Base-by-base conservation (phyloP, 331 rosid genomes). In the Malus hybrid region DNA sequence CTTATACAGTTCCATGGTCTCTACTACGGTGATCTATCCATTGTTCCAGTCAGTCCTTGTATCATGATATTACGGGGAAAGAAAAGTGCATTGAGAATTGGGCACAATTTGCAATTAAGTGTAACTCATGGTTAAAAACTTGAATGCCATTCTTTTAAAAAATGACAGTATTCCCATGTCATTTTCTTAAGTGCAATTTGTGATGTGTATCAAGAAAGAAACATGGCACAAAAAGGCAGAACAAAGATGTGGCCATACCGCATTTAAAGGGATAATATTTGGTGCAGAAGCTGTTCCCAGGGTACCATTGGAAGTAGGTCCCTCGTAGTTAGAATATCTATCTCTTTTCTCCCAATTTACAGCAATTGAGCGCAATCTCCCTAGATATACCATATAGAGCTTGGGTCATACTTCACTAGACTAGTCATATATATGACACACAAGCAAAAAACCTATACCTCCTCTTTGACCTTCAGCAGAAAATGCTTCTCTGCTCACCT, bases 311-410 rank as follows among this genome's bases (percentile, higher is more conserved):
- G 87, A 84, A 10, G 89, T 72, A 55, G 88, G 89, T 69, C 86
- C 96, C 70, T 86, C 96, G 60, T 70, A 80, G 86, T 86, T 85
- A 69, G 90, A 84, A 77, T 83, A 74, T 60, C 93, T 86, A 18
- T 92, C 99, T 84, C 90, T 85, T 82, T 87, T 91, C 76, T 93
- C 98, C 96, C 86, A 91, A 85, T 85, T 90, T 60, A 89, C 82
- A 59, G 80, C 82, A 77, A 81, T 79, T 31, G 97, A 73, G 34
- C 93, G 94, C 50, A 87, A 73, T 88, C 96, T 88, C 44, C 97
- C 99, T 93, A 73, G 9, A 82, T 54, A 74, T 63, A 72, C 56
- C 79, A 66, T 59, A 81, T 28, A 69, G 63, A 28, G 79, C 39
- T 65, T 36, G 50, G 73, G 73, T 76, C 59, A 73, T 73, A 83